Evolutionary conservation across 768 basidiomycete species (phyloP), one percentile per base, ranked within the genome.

Genomic region (Pleurotus sapidus): DNA sequence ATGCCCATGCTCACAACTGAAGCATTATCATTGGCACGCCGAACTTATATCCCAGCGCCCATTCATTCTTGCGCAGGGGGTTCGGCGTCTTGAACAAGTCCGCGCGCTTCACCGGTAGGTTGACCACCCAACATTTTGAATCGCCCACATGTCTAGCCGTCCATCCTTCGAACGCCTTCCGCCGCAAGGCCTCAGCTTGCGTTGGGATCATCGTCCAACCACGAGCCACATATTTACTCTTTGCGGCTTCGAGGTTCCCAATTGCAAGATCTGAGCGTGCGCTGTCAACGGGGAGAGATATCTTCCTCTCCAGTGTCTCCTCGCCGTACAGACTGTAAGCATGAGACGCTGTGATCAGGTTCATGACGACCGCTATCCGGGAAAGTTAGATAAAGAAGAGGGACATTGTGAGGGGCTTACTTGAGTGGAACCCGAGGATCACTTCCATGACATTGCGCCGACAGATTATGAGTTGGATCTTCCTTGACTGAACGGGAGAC

Each of bases 311-410:
- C 46, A 77, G 74, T 1, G 77, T 80, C 2, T 70, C 75, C 0
- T 53, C 25, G 1, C 78, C 80, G 59, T 72, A 79, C 4, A 77
- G 59, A 0, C 72, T 67, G 50, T 75, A 77, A 2, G 79, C 80
- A 0, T 64, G 63, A 12, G 72, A 62, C 57, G 66, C 69, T 1
- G 73, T 66, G 56, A 81, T 77, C 1, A 79, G 59, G 55, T 80
- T 81, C 70, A 77, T 74, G 3, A 78, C 77, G 42, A 70, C 71
- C 1, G 76, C 77, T 17, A 51, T 3, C 7, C 12, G n/a, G 12
- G 30, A 27, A 12, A 54, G 5, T n/a, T 5, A 46, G 6, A 45
- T 20, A 15, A 15, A 5, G 14, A 18, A 5, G 25, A 11, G 4
- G 8, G 34, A 48, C 23, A 17, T 7, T 12, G 38, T 74, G 3